Conservation (phyloP, 164 flowering plant genomes). For the Dillenia turbinata region DNA sequence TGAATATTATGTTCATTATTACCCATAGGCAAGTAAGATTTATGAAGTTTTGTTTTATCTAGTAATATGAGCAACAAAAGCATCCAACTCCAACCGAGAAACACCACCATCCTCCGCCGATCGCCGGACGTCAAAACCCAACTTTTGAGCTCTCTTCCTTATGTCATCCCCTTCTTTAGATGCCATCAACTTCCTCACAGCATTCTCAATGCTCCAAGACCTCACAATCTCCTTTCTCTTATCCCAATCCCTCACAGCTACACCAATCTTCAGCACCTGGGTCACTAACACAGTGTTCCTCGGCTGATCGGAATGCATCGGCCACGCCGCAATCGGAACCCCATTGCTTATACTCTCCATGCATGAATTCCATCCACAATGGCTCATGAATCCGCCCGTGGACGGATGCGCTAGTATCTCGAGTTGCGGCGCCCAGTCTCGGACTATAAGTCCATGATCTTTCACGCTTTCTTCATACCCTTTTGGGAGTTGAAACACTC, state of each 20-base stretch:
- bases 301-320: slow-evolving; percentile 81
- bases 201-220: slow-evolving; percentile 15
- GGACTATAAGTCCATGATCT: slow-evolving; percentile 29
- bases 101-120: slow-evolving; percentile 36
- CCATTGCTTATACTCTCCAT: slow-evolving; percentile 50
- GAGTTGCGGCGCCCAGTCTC: slow-evolving; percentile 56
- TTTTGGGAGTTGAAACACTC: slow-evolving; percentile 26
- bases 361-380: slow-evolving; percentile 65
- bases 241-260: slow-evolving; percentile 41
- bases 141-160: slow-evolving; percentile 39
- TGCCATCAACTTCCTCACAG: slow-evolving; percentile 40
- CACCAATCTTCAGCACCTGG: slow-evolving; percentile 35
- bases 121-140: slow-evolving; percentile 24
- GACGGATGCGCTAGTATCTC: slow-evolving; percentile 39
- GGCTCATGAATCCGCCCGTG: slow-evolving; percentile 54
- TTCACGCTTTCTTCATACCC: slow-evolving; percentile 45
- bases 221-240: slow-evolving; percentile 23
- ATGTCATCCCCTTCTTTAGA: slow-evolving; percentile 44
- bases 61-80: slow-evolving; percentile 48
- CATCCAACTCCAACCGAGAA: slow-evolving; percentile 37
- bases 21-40: too few relatives aligned
- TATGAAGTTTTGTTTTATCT: slow-evolving; percentile 7
- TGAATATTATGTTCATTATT: too few relatives aligned
- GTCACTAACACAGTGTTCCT: slow-evolving; percentile 42
- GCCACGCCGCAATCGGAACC: slow-evolving; percentile 67